Conservation (phyloP, 768 basidiomycete genomes). For the Gloeophyllum trabeum region DNA sequence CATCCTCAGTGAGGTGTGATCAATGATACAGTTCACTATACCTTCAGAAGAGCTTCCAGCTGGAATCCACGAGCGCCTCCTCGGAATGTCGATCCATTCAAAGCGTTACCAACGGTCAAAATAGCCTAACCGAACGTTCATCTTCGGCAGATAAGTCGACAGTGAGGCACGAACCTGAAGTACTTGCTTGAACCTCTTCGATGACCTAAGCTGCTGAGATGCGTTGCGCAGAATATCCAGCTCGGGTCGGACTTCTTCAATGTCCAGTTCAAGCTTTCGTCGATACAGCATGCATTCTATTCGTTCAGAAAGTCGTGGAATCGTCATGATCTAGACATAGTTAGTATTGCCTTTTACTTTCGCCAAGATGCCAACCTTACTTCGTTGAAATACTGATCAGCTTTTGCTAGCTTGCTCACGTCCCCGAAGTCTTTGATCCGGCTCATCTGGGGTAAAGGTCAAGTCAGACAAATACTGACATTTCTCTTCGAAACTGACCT, state of each 20-base stretch:
- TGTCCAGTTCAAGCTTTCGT: slow-evolving; percentile 68
- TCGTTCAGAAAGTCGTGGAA: slow-evolving; percentile 66
- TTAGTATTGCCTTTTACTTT: neutral
- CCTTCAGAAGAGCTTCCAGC: slow-evolving; percentile 74
- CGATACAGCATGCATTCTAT: slow-evolving; percentile 80
- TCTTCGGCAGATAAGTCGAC: neutral
- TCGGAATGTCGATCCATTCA: slow-evolving; percentile 77
- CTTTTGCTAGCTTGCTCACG: slow-evolving; percentile 61
- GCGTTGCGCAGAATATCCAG: slow-evolving; percentile 64
- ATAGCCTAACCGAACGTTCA: slow-evolving; percentile 36
- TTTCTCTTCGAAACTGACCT: slow-evolving; percentile 30
- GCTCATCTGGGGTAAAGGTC: slow-evolving; percentile 34
- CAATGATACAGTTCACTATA: slow-evolving; percentile 15
- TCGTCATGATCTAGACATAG: slow-evolving; percentile 72
- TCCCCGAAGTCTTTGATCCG: slow-evolving; percentile 65
- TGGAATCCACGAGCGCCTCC: slow-evolving; percentile 82
- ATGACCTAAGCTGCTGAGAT: slow-evolving; percentile 54
- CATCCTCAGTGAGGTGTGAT: neutral
- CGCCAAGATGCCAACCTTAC: slow-evolving; percentile 24
- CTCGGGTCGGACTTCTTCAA: slow-evolving; percentile 79
- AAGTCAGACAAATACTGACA: slow-evolving; percentile 1
- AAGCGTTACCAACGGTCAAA: slow-evolving; percentile 65
- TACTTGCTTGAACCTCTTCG: slow-evolving; percentile 53
- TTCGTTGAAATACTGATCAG: slow-evolving; percentile 77
- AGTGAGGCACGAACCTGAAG: slow-evolving; percentile 39